Base-by-base conservation (phyloP, 495 filamentous ascomycete genomes). In the Aspergillus asperescens region DNA sequence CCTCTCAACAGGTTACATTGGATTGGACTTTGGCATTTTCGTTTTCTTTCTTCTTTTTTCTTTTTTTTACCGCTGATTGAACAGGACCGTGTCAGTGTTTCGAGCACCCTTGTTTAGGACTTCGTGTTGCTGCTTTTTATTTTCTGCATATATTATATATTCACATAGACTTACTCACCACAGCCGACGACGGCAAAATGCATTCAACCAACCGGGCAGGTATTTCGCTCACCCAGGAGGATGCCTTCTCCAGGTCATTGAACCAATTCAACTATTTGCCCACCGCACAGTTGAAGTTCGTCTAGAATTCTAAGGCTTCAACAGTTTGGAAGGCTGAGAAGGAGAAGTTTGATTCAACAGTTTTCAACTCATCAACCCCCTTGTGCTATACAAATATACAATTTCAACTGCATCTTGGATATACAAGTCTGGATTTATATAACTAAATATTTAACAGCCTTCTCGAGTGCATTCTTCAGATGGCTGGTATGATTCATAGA, bases 1-100 rank as follows among this genome's bases (percentile, higher is more conserved):
- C 66, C 64, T 64, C 58, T 69, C 66, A 69, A 69, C 66, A 69
- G 66, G 63, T 60, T 53, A 54, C 22, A 16, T 20, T 34, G 6
- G n/a, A 43, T 43, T 15, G 43, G 43, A 31, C 57, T 50, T 43
- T 55, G 50, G 54, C 50, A 54, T 44, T 56, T 31, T 52, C 45
- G 52, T 46, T 54, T 50, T 24, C n/a, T n/a, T n/a, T n/a, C n/a
- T 41, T 50, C n/a, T 27, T 46, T 45, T n/a, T 16, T 12, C 32
- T 35, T 35, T 10, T 15, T 3, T 10, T 5, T 35, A n/a, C n/a
- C n/a, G n/a, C n/a, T n/a, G n/a, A n/a, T 7, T 35, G 5, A 35
- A 35, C 32, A 16, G 32, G 32, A 15, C 16, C 6, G 13, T n/a
- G 29, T 35, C 19, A 7, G 16, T 40, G 22, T 4, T 24, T 38